Percentiles rank a stretch among this genome's conserved stretches.
phyloP scores from a whole-genome alignment of 176 grass and related monocot genomes.

The Zoysia pacifica region DNA sequence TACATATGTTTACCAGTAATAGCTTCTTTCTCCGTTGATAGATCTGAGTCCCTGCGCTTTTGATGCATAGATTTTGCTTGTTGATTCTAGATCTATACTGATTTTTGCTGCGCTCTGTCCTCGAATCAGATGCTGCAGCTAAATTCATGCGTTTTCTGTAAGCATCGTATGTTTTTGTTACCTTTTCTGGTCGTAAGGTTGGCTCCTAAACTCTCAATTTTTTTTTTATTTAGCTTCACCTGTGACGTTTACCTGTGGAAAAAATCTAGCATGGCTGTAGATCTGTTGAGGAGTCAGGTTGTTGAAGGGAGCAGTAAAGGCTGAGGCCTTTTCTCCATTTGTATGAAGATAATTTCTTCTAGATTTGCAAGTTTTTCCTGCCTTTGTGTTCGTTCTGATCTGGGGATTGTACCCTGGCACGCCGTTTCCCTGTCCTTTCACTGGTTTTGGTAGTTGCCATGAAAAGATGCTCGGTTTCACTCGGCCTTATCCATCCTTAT shows the following conservation, averaged over 20 bases:
- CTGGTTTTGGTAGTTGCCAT: background rate
- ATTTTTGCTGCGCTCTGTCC: background rate
- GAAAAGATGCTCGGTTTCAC: slow-evolving; percentile 3
- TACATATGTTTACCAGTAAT: background rate
- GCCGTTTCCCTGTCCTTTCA: slow-evolving; percentile 17
- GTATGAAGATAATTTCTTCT: background rate
- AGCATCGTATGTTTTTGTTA: background rate
- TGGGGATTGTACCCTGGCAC: slow-evolving; percentile 6
- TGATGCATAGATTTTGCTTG: background rate
- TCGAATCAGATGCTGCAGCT: background rate
- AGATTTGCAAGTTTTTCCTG: background rate
- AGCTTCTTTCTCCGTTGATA: background rate
- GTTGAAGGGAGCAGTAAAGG: background rate
- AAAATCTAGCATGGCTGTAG: background rate
- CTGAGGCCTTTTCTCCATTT: slow-evolving; percentile 14
- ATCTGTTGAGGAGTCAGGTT: background rate
- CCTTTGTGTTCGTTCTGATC: slow-evolving; percentile 7
- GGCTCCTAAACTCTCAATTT: background rate
- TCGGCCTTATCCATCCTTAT: slow-evolving; percentile 2
- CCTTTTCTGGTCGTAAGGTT: background rate
- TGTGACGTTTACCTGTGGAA: background rate
- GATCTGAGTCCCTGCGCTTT: background rate
- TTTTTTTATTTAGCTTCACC: background rate
- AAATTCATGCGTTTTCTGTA: background rate
- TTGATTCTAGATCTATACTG: background rate